Evolutionary conservation across 805 yeast genomes (phyloP), one percentile per base, ranked within the genome.

Genomic region (Monosporozyma siamensis): DNA sequence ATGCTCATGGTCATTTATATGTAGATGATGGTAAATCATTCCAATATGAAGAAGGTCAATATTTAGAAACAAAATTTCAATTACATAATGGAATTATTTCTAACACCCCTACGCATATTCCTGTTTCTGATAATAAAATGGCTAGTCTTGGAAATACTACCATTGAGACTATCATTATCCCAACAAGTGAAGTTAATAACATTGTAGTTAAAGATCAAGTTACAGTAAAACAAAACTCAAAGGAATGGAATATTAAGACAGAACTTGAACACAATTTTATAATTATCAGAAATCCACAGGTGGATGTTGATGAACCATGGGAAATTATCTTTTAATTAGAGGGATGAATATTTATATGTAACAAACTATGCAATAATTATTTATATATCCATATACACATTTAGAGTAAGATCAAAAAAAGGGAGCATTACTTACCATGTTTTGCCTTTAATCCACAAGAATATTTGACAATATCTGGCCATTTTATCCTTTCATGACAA

Each of bases 21-120:
- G 61, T 82, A 29, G 97, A 89, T 59, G 97, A 89, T 61, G 95
- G 95, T 12, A 83, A 80, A 51, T 70, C 89, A 0, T 84, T 72
- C 50, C 73, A 68, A 35, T 77, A 77, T 56, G 47, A 59, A 42
- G 50, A 64, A 2, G 82, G 81, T 6, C 78, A 75, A 22, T 80
- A 48, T 52, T 42, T 77, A 3, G 58, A 65, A 35, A 54, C 76
- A 2, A 52, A 65, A 2, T 69, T 84, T 26, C 49, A 48, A 2
- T 66, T 69, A 14, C 29, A 36, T 4, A 52, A 59, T 10, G 61
- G 64, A 17, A 59, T 44, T 6, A 44, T 78, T 3, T 44, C 45
- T 0, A 58, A 69, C 4, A 50, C 47, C 1, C 54, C 58, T 10
- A 38, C 38, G 6, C 63, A 58, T 25, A 58, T 58, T 6, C 43